Conservation (phyloP, 2,329 filamentous ascomycete genomes). For the Cephalotrichum gorgonifer region DNA sequence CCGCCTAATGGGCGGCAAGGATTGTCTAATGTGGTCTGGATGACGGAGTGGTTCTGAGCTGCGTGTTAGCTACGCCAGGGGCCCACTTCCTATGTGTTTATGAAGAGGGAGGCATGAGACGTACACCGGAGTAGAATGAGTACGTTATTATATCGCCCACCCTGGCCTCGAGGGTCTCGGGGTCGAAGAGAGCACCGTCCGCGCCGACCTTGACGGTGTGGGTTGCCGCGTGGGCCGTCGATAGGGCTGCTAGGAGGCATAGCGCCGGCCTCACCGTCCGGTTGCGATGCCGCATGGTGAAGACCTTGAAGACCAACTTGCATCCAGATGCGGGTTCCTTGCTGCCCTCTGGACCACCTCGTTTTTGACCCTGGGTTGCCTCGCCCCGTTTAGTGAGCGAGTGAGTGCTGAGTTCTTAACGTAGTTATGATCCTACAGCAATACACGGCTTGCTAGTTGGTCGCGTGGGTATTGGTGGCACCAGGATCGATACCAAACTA, state of each 20-base stretch:
- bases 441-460: no score
- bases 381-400: no score
- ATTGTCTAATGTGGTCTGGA: slow-evolving; percentile 26
- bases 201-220: slow-evolving; percentile 26
- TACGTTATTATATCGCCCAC: slow-evolving; percentile 29
- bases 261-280: background rate
- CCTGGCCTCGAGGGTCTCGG: slow-evolving; percentile 20
- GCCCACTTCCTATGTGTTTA: background rate
- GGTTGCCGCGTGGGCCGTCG: slow-evolving; percentile 14
- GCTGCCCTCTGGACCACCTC: background rate
- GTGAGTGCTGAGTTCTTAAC: no score
- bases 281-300: background rate
- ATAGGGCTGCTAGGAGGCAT: background rate
- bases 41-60: slow-evolving; percentile 26
- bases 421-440: no score
- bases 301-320: background rate
- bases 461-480: no score
- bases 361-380: background rate
- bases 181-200: slow-evolving; percentile 24
- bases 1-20: slow-evolving; percentile 24
- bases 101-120: background rate
- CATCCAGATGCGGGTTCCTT: no score
- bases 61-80: background rate
- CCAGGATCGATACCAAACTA: no score
- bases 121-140: slow-evolving; percentile 26